phyloP scores from a whole-genome alignment of 257 asterid genomes.

The Gynochthodes officinalis region DNA sequence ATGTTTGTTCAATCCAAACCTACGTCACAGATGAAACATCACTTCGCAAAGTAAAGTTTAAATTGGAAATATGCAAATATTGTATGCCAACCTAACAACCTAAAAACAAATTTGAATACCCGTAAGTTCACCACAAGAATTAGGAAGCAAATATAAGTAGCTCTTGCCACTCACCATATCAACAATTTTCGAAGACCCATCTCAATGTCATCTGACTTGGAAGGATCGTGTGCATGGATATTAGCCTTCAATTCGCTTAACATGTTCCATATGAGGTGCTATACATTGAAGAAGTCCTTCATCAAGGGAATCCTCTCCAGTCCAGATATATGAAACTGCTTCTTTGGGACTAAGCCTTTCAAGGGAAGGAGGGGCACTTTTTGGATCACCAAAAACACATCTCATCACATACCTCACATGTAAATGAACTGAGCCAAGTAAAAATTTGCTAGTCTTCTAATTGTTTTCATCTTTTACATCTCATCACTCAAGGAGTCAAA shows the following conservation, averaged over 20 bases:
- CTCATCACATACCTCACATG: conserved; percentile 98
- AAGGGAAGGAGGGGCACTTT: conserved; percentile 91
- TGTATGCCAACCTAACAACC: conserved; percentile 17
- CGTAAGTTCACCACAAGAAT: background rate
- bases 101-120: conserved; percentile 15
- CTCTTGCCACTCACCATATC: conserved; percentile 58
- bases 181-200: conserved; percentile 68
- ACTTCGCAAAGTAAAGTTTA: background rate
- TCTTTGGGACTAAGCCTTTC: conserved; percentile 79
- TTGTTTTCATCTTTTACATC: background rate
- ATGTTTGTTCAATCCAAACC: too few relatives aligned
- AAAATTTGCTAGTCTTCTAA: background rate
- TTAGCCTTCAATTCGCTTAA: conserved; percentile 71
- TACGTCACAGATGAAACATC: too few relatives aligned
- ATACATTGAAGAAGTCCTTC: conserved; percentile 79
- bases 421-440: conserved; percentile 7
- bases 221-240: conserved; percentile 76
- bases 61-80: background rate
- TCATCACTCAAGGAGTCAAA: background rate
- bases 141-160: conserved; percentile 2
- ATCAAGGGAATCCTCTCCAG: conserved; percentile 86
- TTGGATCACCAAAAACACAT: conserved; percentile 90
- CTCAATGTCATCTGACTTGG: conserved; percentile 58
- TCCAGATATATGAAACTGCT: conserved; percentile 76
- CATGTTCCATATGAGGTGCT: conserved; percentile 72